Evolutionary conservation across 2,329 filamentous ascomycete species (phyloP).

Genomic region (Amphichorda felina): DNA sequence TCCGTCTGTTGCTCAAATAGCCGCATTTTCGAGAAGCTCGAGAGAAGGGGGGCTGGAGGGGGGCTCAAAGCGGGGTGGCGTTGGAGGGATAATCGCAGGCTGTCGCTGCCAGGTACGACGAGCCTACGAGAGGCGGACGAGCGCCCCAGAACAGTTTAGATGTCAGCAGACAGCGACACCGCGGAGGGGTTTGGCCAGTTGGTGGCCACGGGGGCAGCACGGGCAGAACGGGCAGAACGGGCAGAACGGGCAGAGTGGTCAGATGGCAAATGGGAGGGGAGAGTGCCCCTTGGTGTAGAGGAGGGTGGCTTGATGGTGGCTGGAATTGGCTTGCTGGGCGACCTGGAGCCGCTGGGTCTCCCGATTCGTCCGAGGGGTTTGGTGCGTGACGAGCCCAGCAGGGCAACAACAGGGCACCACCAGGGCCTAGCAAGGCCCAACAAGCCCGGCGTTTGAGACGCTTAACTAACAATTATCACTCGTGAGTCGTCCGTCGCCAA

Average conservation of each 20-base stretch:
- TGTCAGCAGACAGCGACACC: too few relatives aligned
- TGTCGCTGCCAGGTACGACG: neutral
- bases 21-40: neutral
- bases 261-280: neutral
- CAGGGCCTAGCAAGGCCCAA: too few relatives aligned
- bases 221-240: too few relatives aligned
- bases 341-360: constrained; percentile 1
- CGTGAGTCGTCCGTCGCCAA: neutral
- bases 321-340: neutral
- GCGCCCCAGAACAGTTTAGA: too few relatives aligned
- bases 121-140: neutral
- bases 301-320: constrained; percentile 1
- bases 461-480: too few relatives aligned
- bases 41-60: neutral
- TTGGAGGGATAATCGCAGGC: neutral
- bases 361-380: too few relatives aligned
- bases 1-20: neutral
- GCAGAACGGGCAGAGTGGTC: too few relatives aligned
- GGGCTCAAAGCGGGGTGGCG: neutral
- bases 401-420: too few relatives aligned
- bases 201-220: too few relatives aligned
- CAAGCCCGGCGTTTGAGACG: too few relatives aligned
- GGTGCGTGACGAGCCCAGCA: too few relatives aligned
- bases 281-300: neutral
- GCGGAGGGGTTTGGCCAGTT: too few relatives aligned